Evolutionary conservation across 2,329 filamentous ascomycete genomes (phyloP).

Genomic region (Fusarium torulosum): DNA sequence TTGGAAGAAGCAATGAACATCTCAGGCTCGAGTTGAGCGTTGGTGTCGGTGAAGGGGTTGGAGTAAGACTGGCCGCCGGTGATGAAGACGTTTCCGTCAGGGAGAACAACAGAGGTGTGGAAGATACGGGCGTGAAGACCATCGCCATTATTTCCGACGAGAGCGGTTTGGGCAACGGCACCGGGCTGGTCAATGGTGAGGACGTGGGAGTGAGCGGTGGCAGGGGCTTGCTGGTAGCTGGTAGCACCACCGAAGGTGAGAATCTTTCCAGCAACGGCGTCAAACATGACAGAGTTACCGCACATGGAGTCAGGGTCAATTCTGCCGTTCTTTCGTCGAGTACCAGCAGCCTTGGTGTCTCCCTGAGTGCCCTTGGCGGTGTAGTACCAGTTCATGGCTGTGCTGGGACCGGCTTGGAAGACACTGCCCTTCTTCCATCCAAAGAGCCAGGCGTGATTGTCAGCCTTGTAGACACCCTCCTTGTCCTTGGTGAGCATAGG

Average conservation of each 20-base stretch:
- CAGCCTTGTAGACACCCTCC: constrained; percentile 58
- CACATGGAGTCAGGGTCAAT: constrained; percentile 64
- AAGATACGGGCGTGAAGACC: constrained; percentile 54
- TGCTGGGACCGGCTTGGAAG: constrained; percentile 67
- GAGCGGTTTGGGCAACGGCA: constrained; percentile 11
- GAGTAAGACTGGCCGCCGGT: constrained; percentile 54
- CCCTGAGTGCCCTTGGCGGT: constrained; percentile 49
- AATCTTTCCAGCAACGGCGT: constrained; percentile 69
- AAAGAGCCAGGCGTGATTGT: constrained; percentile 50
- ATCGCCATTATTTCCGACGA: constrained; percentile 22
- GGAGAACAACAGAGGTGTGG: constrained; percentile 62
- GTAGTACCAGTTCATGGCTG: constrained; percentile 68
- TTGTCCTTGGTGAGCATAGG: constrained; percentile 61
- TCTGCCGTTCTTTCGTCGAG: constrained; percentile 50
- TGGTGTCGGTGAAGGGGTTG: constrained; percentile 31
- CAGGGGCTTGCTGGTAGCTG: constrained; percentile 57
- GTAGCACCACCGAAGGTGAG: constrained; percentile 64
- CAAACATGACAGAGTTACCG: constrained; percentile 69
- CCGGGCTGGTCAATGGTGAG: constrained; percentile 58
- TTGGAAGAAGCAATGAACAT: constrained; percentile 26
- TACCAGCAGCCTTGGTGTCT: constrained; percentile 43
- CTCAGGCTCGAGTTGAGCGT: constrained; percentile 29
- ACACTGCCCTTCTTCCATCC: constrained; percentile 60
- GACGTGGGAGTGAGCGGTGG: constrained; percentile 61
- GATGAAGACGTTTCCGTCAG: constrained; percentile 62